These are phyloP conservation scores for Boletus sp. DNA, from an alignment of 1,284 basidiomycete species.

Conservation along the genomic window DNA sequence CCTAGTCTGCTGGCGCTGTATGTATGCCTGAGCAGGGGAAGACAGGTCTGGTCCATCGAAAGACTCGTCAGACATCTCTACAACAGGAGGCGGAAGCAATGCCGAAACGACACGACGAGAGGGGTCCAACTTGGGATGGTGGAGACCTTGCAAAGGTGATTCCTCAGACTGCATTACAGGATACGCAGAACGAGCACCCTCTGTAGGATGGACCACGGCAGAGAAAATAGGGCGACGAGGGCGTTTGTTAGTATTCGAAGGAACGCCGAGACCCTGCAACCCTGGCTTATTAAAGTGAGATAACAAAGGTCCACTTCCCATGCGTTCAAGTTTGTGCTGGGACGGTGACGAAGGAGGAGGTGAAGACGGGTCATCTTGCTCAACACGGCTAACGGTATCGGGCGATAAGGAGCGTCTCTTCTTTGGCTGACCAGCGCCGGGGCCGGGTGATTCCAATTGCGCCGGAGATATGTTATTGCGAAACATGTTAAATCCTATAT, in stretches of 20 bases:
- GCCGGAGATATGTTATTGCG: slow-evolving; percentile 53
- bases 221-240: slow-evolving; percentile 64
- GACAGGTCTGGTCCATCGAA: slow-evolving; percentile 64
- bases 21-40: slow-evolving; percentile 73
- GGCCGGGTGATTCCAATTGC: slow-evolving; percentile 37
- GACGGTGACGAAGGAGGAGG: slow-evolving; percentile 66
- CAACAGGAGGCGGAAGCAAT: slow-evolving; percentile 49
- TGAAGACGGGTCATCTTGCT: slow-evolving; percentile 47
- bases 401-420: slow-evolving; percentile 72
- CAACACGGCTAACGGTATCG: slow-evolving; percentile 40
- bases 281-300: slow-evolving; percentile 52
- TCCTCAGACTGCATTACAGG: slow-evolving; percentile 34
- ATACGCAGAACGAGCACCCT: slow-evolving; percentile 41
- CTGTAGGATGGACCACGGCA: slow-evolving; percentile 49
- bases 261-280: slow-evolving; percentile 56
- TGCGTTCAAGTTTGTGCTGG: slow-evolving; percentile 58
- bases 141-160: slow-evolving; percentile 17
- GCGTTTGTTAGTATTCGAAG: slow-evolving; percentile 53
- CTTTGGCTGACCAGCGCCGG: slow-evolving; percentile 43
- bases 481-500: slow-evolving; percentile 57
- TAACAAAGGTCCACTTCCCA: slow-evolving; percentile 43
- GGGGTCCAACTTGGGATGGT: slow-evolving; percentile 37
- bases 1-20: slow-evolving; percentile 67
- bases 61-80: slow-evolving; percentile 55
- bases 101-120: slow-evolving; percentile 73